Percentiles rank a stretch among this genome's conserved stretches.
phyloP scores from a whole-genome alignment of 1,284 basidiomycete genomes.

The Ustilago shanxiensis region DNA sequence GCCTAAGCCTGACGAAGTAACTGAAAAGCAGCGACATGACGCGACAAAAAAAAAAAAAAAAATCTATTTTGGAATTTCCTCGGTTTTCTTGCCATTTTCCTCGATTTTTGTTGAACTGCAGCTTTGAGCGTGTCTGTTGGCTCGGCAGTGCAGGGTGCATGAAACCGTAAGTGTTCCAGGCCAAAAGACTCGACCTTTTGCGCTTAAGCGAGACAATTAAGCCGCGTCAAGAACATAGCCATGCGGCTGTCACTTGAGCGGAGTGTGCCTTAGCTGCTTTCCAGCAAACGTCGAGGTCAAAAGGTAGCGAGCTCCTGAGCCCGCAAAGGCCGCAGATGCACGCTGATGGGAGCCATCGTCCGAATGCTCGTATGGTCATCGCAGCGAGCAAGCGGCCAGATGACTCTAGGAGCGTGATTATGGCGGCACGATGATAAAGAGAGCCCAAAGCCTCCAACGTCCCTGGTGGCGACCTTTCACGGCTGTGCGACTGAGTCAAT shows the following conservation, averaged over 20 bases:
- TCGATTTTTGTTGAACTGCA: neutral
- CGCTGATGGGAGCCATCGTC: neutral
- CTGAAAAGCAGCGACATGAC: slow-evolving; percentile 6
- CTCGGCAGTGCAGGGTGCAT: slow-evolving; percentile 7
- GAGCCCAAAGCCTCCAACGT: neutral
- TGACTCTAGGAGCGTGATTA: neutral
- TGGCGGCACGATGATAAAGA: neutral
- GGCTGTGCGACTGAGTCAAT: neutral
- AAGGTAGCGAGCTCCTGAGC: neutral
- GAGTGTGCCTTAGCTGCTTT: neutral
- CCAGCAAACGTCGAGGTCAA: neutral
- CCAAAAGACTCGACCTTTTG: slow-evolving; percentile 7
- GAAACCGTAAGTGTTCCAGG: slow-evolving; percentile 1
- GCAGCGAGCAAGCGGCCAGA: neutral
- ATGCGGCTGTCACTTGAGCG: slow-evolving; percentile 13
- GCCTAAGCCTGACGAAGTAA: too few species aligned
- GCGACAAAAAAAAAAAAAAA: slow-evolving; percentile 1
- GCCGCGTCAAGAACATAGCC: slow-evolving; percentile 4
- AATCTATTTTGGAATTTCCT: neutral
- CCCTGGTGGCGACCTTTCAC: neutral
- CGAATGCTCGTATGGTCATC: neutral
- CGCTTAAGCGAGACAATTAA: slow-evolving; percentile 35
- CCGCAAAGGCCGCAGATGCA: neutral
- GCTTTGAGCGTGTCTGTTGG: neutral
- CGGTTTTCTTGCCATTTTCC: neutral